Percentiles rank a stretch among this genome's conserved stretches.
phyloP scores from a whole-genome alignment of 2,329 filamentous ascomycete genomes.

The Escovopsis sp. region DNA sequence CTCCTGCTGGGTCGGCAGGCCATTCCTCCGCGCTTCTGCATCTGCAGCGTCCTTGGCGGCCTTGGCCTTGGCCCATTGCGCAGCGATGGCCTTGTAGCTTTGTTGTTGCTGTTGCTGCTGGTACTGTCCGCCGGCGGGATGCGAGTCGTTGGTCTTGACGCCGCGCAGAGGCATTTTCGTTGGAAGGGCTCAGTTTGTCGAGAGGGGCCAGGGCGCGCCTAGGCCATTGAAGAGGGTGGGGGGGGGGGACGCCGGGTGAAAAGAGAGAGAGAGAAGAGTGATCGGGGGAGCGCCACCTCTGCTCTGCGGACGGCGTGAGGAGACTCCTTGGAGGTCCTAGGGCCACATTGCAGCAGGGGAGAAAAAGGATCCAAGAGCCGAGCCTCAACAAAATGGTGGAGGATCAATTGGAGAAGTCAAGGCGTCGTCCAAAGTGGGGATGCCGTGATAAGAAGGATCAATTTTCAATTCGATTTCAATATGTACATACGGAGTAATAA shows the following conservation, averaged over 20 bases:
- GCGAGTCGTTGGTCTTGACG: constrained; percentile 12
- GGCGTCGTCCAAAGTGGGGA: no score
- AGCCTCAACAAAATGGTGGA: no score
- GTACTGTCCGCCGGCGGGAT: constrained; percentile 3
- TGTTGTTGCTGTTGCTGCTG: constrained; percentile 6
- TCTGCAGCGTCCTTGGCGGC: constrained; percentile 30
- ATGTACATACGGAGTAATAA: no score
- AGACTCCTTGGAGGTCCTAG: no score
- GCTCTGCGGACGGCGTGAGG: no score
- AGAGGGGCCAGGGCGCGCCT: neutral
- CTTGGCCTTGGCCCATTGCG: constrained; percentile 39
- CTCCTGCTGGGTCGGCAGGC: constrained; percentile 18
- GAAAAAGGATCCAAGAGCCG: no score
- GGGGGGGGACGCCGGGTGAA: no score
- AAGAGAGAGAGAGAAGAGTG: neutral
- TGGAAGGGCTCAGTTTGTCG: neutral
- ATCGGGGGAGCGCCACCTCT: no score
- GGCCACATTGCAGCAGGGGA: no score
- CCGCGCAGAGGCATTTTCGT: constrained; percentile 14
- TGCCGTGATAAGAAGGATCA: no score
- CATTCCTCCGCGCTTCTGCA: constrained; percentile 16
- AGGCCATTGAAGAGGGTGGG: constrained; percentile 2
- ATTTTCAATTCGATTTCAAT: no score
- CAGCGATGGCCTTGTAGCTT: constrained; percentile 39
- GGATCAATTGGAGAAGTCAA: no score